Percentiles rank a stretch among this genome's conserved stretches.
These are phyloP conservation scores for Pseudogymnoascus sp. DNA, from an alignment of 2,329 filamentous ascomycete genomes.

Conservation along the genomic window DNA sequence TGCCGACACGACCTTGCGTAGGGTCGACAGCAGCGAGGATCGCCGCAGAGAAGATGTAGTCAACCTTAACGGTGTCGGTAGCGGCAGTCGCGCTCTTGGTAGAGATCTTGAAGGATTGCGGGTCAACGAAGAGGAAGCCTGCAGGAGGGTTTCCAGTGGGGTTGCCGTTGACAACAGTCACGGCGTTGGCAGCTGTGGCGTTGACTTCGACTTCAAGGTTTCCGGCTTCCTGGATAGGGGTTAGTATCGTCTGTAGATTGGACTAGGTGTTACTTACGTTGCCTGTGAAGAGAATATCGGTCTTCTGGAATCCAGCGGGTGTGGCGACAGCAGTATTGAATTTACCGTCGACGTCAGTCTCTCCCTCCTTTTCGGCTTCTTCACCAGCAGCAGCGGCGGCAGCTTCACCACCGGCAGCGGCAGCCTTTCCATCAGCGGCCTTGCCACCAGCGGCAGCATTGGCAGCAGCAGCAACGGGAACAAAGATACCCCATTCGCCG, in stretches of 20 bases:
- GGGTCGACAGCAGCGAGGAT: constrained; percentile 29
- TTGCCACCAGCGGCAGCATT: background rate
- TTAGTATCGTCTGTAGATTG: background rate
- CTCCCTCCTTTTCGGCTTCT: background rate
- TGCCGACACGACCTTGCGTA: constrained; percentile 29
- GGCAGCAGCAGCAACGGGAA: background rate
- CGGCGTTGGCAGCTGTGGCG: background rate
- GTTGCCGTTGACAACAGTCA: background rate
- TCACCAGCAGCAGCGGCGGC: background rate
- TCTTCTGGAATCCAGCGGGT: background rate
- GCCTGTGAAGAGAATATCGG: background rate
- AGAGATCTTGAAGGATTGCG: constrained; percentile 9
- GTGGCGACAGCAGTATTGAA: background rate
- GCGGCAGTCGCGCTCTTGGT: constrained; percentile 25
- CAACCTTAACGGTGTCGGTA: background rate
- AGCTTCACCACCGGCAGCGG: background rate
- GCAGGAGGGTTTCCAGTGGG: background rate
- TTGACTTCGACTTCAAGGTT: constrained; percentile 5
- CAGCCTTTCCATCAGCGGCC: background rate
- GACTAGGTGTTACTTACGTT: background rate
- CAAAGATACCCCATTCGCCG: constrained; percentile 20
- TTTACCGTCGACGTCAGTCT: background rate
- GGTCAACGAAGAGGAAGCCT: background rate
- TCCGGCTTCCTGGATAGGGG: constrained; percentile 24
- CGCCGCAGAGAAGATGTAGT: constrained; percentile 20